Base-by-base conservation (phyloP, 169 alveolate species). In the Blepharisma undulans region DNA sequence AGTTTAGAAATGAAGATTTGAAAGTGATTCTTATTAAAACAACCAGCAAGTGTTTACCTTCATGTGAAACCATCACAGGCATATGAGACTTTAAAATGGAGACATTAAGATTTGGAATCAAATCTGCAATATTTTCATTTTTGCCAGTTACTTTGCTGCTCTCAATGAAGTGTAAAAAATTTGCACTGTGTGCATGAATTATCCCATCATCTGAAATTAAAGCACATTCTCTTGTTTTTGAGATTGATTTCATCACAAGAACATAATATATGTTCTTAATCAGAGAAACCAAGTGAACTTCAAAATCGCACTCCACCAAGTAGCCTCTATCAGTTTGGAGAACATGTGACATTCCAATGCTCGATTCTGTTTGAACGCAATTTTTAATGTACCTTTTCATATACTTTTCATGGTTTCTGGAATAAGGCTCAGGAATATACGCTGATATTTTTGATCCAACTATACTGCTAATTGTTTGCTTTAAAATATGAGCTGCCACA, bases 401-500 rank as follows among this genome's bases (percentile, higher is more conserved):
- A 6, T 1, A 27, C 6, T 32, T 79, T 2, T 79, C 2, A 33
- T 79, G 87, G 4, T 79, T 79, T 22, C 7, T 1, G 61, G 29
- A 21, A 32, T 30, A 79, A 12, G 87, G 87, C 29, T 79, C 29
- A 79, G 87, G 87, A 32, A 79, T 79, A 21, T 30, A 79, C 6
- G 36, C 8, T 16, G 71, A 79, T n/a, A 79, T 27, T 22, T 79
- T 27, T 21, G 87, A 79, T 0, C 60, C 60, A 21, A 27, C 34
- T 12, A 79, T 30, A n/a, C 34, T 25, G 25, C 34, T 6, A 22
- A 32, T 22, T 12, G 87, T 30, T 30, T 30, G 29, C 61, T 22
- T n/a, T 22, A 79, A n/a, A 21, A 79, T 30, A 33, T 79, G 29
- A 21, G 71, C 87, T 25, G 61, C 34, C 27, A 25, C 10, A 21